Base-by-base conservation (phyloP, 2,329 filamentous ascomycete species). In the Xylaria sp. region DNA sequence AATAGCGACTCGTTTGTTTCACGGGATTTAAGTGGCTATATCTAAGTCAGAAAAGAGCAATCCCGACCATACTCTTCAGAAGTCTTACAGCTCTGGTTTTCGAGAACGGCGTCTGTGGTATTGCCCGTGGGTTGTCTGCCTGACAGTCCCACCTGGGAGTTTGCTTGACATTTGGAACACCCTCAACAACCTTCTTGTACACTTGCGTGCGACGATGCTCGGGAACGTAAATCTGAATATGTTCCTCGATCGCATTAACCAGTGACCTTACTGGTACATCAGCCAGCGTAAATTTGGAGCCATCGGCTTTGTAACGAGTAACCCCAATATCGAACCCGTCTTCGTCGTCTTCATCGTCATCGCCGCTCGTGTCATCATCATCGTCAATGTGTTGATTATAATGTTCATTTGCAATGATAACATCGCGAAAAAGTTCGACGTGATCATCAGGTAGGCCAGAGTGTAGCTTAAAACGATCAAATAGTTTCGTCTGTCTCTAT, bases 171-270 rank as follows among this genome's bases (percentile, higher is more conserved):
- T 48, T 36, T 7, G 7, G 59, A 42, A 62, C 17, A 11, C 59
- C 59, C 28, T 53, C 26, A 4, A 62, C 26, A 15, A 23, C 26
- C 15, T 23, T 44, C 49, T 54, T 44, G 38, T 62, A 62, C 23
- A 62, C 48, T 33, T 62, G 38, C 2, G 59, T 62, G 3, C 59
- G 59, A 33, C 59, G 33, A 23, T 53, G 33, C 26, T 62, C 59
- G 48, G 48, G 26, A 5, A 62, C 11, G 31, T 44, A 44, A 9
- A 15, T 36, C 49, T 54, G 33, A 28, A 62, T 62, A 26, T 54
- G 59, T 11, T 28, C 48, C 33, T 62, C 59, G 23, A 62, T 36
- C 38, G 36, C 4, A 40, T 44, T 7, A 36, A 54, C 33, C 9
- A 62, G 48, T 26, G 48, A 54, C 6, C 31, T 54, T 2, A 62